Percentiles rank a stretch among this genome's conserved stretches.
phyloP scores from a whole-genome alignment of 2,329 filamentous ascomycete species.

The Pestalotiopsis fici region DNA sequence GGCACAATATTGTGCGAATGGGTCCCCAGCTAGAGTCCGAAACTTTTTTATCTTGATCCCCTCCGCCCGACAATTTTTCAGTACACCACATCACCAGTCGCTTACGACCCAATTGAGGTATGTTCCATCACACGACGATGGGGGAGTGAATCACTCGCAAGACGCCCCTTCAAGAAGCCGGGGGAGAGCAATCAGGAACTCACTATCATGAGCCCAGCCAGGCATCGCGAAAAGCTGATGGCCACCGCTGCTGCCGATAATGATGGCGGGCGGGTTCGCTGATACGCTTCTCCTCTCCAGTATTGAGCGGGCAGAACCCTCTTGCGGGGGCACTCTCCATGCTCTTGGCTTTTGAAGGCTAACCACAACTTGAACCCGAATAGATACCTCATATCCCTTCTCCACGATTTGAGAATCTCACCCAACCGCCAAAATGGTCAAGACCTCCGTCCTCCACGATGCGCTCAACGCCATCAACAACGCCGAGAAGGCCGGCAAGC shows the following conservation, averaged over 20 bases:
- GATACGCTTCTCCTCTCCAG: conserved; percentile 67
- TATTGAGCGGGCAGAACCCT: conserved; percentile 73
- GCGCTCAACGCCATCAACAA: conserved; percentile 99
- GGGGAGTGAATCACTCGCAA: conserved; percentile 36
- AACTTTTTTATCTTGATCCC: conserved; percentile 17
- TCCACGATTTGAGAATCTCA: conserved; percentile 79
- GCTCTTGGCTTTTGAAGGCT: conserved; percentile 65
- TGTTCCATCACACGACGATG: conserved; percentile 33
- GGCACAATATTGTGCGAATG: not conserved
- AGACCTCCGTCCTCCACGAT: conserved; percentile 99
- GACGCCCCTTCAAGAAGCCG: conserved; percentile 48
- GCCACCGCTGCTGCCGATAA: too few species aligned
- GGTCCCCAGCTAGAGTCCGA: not conserved
- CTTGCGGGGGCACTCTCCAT: conserved; percentile 69
- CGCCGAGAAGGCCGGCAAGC: conserved; percentile 99
- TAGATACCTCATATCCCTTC: conserved; percentile 66
- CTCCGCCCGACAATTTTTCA: conserved; percentile 19
- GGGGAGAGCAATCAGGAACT: conserved; percentile 62
- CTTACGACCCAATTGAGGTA: conserved; percentile 38
- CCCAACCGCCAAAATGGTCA: conserved; percentile 86
- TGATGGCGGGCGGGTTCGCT: conserved; percentile 16
- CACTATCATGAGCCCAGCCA: conserved; percentile 14
- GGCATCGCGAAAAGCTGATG: conserved; percentile 10
- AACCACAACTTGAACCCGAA: conserved; percentile 45
- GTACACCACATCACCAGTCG: conserved; percentile 10